Conservation (phyloP, 2,329 filamentous ascomycete species). For the Botrytis fabae region DNA sequence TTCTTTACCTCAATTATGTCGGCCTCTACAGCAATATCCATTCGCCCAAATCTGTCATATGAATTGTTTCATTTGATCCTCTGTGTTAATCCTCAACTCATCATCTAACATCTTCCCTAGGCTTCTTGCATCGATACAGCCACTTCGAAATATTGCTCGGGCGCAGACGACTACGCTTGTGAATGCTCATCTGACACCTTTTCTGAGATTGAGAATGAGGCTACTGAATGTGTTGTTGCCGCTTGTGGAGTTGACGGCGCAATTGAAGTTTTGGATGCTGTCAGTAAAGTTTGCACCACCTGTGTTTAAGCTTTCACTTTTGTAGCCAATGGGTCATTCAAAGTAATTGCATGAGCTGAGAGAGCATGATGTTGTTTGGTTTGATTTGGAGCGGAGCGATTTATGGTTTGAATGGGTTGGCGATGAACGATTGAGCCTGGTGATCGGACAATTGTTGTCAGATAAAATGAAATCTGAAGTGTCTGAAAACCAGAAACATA, state of each 20-base stretch:
- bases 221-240: background rate
- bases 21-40: background rate
- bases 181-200: constrained; percentile 13
- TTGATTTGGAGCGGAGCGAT: background rate
- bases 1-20: background rate
- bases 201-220: background rate
- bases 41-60: background rate
- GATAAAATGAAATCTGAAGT: background rate
- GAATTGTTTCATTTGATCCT: background rate
- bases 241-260: background rate
- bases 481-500: background rate
- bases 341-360: background rate
- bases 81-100: too few relatives aligned
- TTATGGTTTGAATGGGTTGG: background rate
- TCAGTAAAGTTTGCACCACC: constrained; percentile 1
- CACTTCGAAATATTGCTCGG: background rate
- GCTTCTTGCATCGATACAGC: constrained; percentile 6
- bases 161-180: constrained; percentile 2
- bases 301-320: background rate
- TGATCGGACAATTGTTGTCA: background rate
- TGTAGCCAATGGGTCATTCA: background rate
- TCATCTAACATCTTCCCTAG: background rate
- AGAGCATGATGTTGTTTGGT: background rate
- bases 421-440: background rate
- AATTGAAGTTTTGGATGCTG: background rate